Evolutionary conservation across 1,284 basidiomycete genomes (phyloP).

Genomic region (Naganishia sp.): DNA sequence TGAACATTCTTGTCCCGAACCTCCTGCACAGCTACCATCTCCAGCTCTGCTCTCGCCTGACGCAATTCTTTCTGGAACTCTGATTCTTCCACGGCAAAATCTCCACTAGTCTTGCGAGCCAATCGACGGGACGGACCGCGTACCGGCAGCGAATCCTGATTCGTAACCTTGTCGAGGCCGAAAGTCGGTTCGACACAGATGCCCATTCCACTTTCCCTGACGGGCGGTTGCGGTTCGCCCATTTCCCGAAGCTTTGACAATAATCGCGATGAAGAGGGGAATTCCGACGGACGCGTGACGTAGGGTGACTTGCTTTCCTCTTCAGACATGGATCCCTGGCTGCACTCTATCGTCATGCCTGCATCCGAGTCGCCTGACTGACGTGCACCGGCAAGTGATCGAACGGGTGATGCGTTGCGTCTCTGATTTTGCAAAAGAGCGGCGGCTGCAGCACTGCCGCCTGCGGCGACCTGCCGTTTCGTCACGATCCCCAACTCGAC

Average conservation of each 20-base stretch:
- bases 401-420: constrained; percentile 12
- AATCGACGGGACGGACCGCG: constrained; percentile 3
- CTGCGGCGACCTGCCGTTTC: constrained; percentile 25
- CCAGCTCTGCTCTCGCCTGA: constrained; percentile 33
- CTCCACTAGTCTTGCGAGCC: constrained; percentile 27
- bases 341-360: no score
- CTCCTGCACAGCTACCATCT: constrained; percentile 32
- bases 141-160: constrained; percentile 4
- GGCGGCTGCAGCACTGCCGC: neutral
- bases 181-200: constrained; percentile 33
- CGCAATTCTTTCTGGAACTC: constrained; percentile 34
- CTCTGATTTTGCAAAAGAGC: neutral
- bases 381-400: neutral
- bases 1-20: constrained; percentile 26
- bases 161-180: constrained; percentile 29
- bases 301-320: constrained; percentile 2
- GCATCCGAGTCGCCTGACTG: neutral
- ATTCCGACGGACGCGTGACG: constrained; percentile 24
- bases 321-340: no score
- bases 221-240: constrained; percentile 30
- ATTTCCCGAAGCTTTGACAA: constrained; percentile 28
- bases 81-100: constrained; percentile 33
- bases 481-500: constrained; percentile 34
- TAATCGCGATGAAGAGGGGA: constrained; percentile 32
- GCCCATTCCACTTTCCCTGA: constrained; percentile 31